phyloP scores from a whole-genome alignment of 2,329 filamentous ascomycete species.

The Sodiomyces alkalinus region DNA sequence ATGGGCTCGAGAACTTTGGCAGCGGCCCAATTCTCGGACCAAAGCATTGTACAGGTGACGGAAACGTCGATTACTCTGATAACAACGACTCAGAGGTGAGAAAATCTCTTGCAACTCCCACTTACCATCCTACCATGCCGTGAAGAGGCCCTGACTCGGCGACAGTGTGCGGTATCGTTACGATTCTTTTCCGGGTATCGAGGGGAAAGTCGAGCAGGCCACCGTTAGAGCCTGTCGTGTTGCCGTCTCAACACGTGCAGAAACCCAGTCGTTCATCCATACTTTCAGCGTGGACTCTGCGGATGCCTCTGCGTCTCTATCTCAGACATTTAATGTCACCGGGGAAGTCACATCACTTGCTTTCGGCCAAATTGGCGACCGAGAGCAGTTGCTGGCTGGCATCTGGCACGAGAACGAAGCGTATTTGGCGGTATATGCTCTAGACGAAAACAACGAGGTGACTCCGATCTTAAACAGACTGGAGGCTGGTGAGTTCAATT shows the following conservation, averaged over 20 bases:
- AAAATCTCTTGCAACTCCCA: too few relatives aligned
- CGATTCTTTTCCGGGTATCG: constrained; percentile 5
- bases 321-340: constrained; percentile 17
- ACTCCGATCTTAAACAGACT: constrained; percentile 8
- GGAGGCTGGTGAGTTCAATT: constrained; percentile 11
- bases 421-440: constrained; percentile 16
- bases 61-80: constrained; percentile 27
- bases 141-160: neutral
- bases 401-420: constrained; percentile 17
- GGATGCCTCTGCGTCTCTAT: constrained; percentile 12
- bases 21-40: constrained; percentile 19
- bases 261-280: constrained; percentile 21
- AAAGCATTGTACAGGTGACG: constrained; percentile 37
- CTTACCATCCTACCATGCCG: neutral
- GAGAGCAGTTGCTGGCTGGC: constrained; percentile 17
- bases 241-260: constrained; percentile 25
- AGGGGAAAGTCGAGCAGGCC: constrained; percentile 24
- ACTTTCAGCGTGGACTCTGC: constrained; percentile 20
- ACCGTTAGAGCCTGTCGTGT: constrained; percentile 21
- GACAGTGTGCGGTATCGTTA: neutral
- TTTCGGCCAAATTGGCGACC: constrained; percentile 13
- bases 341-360: constrained; percentile 35
- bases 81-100: constrained; percentile 20
- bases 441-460: constrained; percentile 3
- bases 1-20: constrained; percentile 35